A percentile compares a stretch with the other conserved stretches of the same genome.
Evolutionary conservation across 306 rosid genomes (phyloP).

Genomic region (Herpetospermum pedunculosum): DNA sequence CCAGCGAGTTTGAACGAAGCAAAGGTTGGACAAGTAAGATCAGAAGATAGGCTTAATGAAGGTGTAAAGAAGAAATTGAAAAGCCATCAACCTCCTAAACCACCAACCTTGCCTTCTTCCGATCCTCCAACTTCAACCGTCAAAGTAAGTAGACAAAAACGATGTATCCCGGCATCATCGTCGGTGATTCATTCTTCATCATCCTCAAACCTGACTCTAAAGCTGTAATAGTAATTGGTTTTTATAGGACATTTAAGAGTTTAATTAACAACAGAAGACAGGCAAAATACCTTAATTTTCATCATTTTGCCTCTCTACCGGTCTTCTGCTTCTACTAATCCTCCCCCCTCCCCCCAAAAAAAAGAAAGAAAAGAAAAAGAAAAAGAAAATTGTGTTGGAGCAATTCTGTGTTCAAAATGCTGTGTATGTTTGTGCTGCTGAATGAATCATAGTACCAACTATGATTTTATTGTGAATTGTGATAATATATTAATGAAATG

Average conservation of each 20-base stretch:
- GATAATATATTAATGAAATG: neutral
- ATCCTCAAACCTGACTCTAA: slow-evolving; percentile 36
- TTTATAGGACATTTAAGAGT: neutral
- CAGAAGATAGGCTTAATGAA: slow-evolving; percentile 27
- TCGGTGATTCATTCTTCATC: slow-evolving; percentile 42
- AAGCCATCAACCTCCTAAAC: slow-evolving; percentile 29
- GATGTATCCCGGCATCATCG: slow-evolving; percentile 34
- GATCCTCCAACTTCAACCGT: slow-evolving; percentile 6
- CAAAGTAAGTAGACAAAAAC: slow-evolving; percentile 36
- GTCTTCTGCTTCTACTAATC: slow-evolving; percentile 2
- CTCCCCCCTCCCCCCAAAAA: too few species aligned
- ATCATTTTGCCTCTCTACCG: neutral
- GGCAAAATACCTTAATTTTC: neutral
- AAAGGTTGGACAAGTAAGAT: slow-evolving; percentile 48
- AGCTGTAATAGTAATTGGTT: neutral
- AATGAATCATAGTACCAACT: neutral
- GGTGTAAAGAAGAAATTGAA: slow-evolving; percentile 53
- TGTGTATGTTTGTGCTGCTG: neutral
- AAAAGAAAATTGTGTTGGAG: neutral
- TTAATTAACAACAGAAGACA: slow-evolving; percentile 2
- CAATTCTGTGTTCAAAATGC: neutral
- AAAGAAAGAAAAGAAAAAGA: neutral
- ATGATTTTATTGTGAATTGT: neutral
- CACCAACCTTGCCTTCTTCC: neutral
- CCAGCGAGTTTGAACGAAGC: slow-evolving; percentile 76